Conservation (phyloP, 2,329 filamentous ascomycete species). For the Reticulascus tulasneorum region DNA sequence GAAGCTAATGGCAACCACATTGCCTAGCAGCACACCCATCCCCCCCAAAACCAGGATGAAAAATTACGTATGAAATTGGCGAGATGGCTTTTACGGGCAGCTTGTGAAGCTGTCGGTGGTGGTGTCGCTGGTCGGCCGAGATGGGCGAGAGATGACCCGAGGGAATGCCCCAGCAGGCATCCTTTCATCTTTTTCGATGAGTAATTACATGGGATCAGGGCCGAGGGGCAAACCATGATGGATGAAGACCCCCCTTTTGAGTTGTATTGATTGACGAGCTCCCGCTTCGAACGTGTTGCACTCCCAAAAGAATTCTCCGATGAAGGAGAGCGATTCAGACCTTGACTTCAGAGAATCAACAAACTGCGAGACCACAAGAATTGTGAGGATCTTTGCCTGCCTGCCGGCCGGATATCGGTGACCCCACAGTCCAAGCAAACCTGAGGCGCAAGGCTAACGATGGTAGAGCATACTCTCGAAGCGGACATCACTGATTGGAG, state of each 20-base stretch:
- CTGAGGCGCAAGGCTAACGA: slow-evolving; percentile 7
- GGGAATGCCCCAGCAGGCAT: slow-evolving; percentile 1
- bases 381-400: too few relatives aligned
- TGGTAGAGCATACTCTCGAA: slow-evolving; percentile 9
- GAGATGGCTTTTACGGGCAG: not conserved
- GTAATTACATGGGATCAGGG: too few relatives aligned
- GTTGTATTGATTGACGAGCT: slow-evolving; percentile 1
- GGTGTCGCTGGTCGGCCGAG: slow-evolving; percentile 5
- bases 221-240: too few relatives aligned
- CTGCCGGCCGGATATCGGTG: too few relatives aligned
- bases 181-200: slow-evolving; percentile 3
- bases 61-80: not conserved
- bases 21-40: not conserved
- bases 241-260: slow-evolving; percentile 1
- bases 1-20: slow-evolving; percentile 2
- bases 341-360: too few relatives aligned
- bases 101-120: not conserved
- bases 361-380: too few relatives aligned
- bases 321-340: too few relatives aligned
- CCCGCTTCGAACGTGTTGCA: not conserved
- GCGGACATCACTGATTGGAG: slow-evolving; percentile 13
- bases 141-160: slow-evolving; percentile 2
- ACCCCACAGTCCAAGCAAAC: slow-evolving; percentile 6
- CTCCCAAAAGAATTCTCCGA: not conserved
- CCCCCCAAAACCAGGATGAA: not conserved